phyloP scores from a whole-genome alignment of 768 basidiomycete species.

The Kwoniella sp. region DNA sequence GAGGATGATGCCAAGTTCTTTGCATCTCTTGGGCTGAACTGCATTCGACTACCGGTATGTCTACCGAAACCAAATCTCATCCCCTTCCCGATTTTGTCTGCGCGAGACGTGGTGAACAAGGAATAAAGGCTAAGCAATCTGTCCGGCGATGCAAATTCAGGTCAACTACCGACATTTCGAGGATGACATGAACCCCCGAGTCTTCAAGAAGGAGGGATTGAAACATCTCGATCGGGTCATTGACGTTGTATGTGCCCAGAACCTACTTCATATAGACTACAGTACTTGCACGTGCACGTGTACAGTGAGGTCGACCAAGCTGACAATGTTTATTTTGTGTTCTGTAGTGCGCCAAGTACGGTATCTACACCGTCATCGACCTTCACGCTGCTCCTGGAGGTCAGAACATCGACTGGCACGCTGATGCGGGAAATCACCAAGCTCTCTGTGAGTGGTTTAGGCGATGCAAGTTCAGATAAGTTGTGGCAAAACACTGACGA shows the following conservation, averaged over 20 bases:
- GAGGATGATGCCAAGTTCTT: constrained; percentile 76
- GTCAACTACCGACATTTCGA: constrained; percentile 56
- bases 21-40: constrained; percentile 76
- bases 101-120: background rate
- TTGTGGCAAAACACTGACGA: no score
- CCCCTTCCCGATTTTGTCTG: background rate
- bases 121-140: background rate
- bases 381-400: constrained; percentile 65
- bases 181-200: constrained; percentile 77
- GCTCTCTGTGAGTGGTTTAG: constrained; percentile 31
- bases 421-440: constrained; percentile 58
- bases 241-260: constrained; percentile 56
- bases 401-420: constrained; percentile 70
- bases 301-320: background rate
- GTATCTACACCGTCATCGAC: constrained; percentile 75
- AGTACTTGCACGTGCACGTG: no score
- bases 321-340: background rate
- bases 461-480: no score
- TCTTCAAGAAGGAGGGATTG: constrained; percentile 73
- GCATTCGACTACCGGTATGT: constrained; percentile 61
- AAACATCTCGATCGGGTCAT: constrained; percentile 83
- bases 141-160: no score
- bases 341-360: constrained; percentile 65
- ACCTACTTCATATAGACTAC: no score
- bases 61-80: constrained; percentile 48